A percentile compares a stretch with the other conserved stretches of the same genome.
phyloP scores from a whole-genome alignment of 495 filamentous ascomycete species.

The Penicillium paradoxum region DNA sequence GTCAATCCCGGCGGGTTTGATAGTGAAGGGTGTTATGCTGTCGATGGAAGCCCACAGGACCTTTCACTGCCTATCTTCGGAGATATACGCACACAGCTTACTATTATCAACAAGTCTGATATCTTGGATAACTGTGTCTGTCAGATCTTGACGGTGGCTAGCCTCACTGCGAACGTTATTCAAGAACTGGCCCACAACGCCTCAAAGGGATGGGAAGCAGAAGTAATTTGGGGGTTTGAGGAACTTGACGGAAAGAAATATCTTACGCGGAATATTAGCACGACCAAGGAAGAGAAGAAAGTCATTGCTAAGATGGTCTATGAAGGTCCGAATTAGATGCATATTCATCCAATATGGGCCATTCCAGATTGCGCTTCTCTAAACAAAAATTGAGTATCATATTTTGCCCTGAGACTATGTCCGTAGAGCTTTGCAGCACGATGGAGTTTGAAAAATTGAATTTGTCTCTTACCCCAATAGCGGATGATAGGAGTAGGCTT shows the following conservation, averaged over 20 bases:
- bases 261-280: slow-evolving; percentile 13
- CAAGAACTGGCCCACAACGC: slow-evolving; percentile 15
- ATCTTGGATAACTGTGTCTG: slow-evolving; percentile 11
- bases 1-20: slow-evolving; percentile 15
- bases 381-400: too few relatives aligned
- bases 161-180: slow-evolving; percentile 8
- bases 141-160: not conserved
- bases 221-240: slow-evolving; percentile 20
- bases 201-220: slow-evolving; percentile 15
- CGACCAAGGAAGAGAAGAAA: slow-evolving; percentile 46
- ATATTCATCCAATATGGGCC: too few relatives aligned
- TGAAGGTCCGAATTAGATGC: not conserved
- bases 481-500: too few relatives aligned
- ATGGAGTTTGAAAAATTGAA: too few relatives aligned
- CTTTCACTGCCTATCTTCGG: slow-evolving; percentile 19
- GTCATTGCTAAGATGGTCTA: slow-evolving; percentile 4
- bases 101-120: slow-evolving; percentile 1
- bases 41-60: slow-evolving; percentile 9
- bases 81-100: slow-evolving; percentile 11
- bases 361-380: too few relatives aligned
- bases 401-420: too few relatives aligned
- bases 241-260: slow-evolving; percentile 10
- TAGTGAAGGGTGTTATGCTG: slow-evolving; percentile 8
- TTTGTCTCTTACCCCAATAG: too few relatives aligned
- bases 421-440: too few relatives aligned